These are phyloP conservation scores for Bryum argenteum DNA, from an alignment of 225 moss, liverwort and hornwort genomes.

Conservation along the genomic window DNA sequence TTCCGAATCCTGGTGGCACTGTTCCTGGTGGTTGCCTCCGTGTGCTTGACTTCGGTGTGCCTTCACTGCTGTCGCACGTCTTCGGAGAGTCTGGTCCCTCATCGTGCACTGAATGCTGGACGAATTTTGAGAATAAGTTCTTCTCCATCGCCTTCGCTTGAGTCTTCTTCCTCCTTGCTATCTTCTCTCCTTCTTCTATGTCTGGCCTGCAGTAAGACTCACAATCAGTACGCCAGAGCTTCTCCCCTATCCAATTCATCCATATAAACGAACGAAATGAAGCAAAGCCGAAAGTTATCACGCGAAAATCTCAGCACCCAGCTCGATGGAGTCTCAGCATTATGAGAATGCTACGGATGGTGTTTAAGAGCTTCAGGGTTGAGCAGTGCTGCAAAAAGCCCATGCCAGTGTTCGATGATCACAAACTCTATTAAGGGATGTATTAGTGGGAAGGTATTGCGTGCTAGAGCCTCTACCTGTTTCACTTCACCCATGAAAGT, in stretches of 20 bases:
- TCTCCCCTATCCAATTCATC: background rate
- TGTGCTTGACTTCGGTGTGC: conserved; percentile 39
- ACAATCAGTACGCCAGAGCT: background rate
- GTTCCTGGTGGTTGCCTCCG: conserved; percentile 42
- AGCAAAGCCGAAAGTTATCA: background rate
- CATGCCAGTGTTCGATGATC: too few relatives aligned
- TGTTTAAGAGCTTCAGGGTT: too few relatives aligned
- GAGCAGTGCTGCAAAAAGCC: too few relatives aligned
- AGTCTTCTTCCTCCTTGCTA: conserved; percentile 80
- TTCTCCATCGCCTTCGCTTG: conserved; percentile 84
- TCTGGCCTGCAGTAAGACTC: conserved; percentile 65
- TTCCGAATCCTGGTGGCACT: conserved; percentile 53
- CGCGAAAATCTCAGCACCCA: too few relatives aligned
- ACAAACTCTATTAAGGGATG: too few relatives aligned
- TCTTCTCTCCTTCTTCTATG: conserved; percentile 85
- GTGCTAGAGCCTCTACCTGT: too few relatives aligned
- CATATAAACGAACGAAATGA: background rate
- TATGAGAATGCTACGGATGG: too few relatives aligned
- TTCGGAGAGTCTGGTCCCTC: conserved; percentile 62
- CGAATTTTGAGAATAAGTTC: conserved; percentile 87
- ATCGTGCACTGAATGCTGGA: conserved; percentile 86
- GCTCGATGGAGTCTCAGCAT: too few relatives aligned
- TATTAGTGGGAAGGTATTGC: too few relatives aligned
- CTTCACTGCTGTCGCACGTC: conserved; percentile 50
- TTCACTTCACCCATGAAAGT: too few relatives aligned